Evolutionary conservation across 768 basidiomycete species (phyloP).

Genomic region (Pleurotus tuber-regium): DNA sequence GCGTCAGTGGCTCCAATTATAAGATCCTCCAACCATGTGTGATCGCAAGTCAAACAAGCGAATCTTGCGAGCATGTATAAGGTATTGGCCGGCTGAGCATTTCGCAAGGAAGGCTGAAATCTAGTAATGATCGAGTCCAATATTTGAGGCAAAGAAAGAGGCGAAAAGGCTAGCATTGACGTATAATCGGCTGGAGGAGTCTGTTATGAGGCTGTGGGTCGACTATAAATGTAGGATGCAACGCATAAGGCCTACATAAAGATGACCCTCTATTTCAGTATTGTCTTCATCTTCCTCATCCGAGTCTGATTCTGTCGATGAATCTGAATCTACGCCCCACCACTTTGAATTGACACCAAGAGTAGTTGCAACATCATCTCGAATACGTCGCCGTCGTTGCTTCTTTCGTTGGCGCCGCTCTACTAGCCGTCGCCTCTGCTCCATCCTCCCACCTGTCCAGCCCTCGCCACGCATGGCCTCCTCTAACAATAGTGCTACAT

Average conservation of each 20-base stretch:
- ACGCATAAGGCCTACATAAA: conserved; percentile 40
- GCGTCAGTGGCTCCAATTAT: conserved; percentile 88
- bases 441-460: conserved; percentile 78
- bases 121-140: conserved; percentile 81
- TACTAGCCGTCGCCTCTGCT: conserved; percentile 55
- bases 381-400: conserved; percentile 51
- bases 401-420: conserved; percentile 58
- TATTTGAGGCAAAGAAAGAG: conserved; percentile 70
- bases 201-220: conserved; percentile 33
- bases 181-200: conserved; percentile 76
- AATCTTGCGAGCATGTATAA: conserved; percentile 91
- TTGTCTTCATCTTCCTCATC: conserved; percentile 47
- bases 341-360: conserved; percentile 58
- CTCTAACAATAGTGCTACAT: conserved; percentile 82
- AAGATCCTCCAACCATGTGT: conserved; percentile 90
- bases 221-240: not conserved
- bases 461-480: conserved; percentile 87
- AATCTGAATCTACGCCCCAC: conserved; percentile 52
- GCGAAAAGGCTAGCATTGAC: conserved; percentile 93
- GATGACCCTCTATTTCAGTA: conserved; percentile 41
- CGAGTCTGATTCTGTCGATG: conserved; percentile 37
- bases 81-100: conserved; percentile 86
- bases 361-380: conserved; percentile 54
- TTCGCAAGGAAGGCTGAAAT: conserved; percentile 66
- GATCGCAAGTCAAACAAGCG: conserved; percentile 88